Percentiles rank a stretch among this genome's conserved stretches.
phyloP scores from a whole-genome alignment of 2,329 filamentous ascomycete species.

The Penicillium sp. region DNA sequence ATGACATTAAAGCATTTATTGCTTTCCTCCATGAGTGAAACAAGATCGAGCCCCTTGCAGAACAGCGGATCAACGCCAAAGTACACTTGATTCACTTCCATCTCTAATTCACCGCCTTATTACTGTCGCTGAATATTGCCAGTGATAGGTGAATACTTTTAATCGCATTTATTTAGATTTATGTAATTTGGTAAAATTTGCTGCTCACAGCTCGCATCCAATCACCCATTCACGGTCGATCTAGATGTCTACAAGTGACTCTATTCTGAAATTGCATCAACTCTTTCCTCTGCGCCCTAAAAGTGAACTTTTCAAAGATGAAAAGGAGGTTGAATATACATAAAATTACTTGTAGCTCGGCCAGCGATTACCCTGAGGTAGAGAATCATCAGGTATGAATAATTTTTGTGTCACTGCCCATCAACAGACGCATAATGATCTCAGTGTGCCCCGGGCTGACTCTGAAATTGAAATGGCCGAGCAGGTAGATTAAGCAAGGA shows the following conservation, averaged over 20 bases:
- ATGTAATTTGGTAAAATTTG: neutral
- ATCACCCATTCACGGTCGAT: neutral
- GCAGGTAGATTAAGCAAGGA: constrained; percentile 7
- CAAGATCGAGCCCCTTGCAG: constrained; percentile 7
- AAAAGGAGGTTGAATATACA: no score
- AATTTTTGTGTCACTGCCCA: neutral
- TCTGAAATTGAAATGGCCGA: neutral
- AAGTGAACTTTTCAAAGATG: no score
- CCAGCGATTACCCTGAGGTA: no score
- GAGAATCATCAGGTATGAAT: no score
- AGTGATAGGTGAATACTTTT: neutral
- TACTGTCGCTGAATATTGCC: neutral
- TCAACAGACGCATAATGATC: neutral
- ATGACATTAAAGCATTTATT: neutral
- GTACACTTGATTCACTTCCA: neutral
- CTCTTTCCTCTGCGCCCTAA: no score
- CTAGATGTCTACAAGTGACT: neutral
- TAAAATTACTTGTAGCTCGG: no score
- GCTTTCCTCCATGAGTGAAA: neutral
- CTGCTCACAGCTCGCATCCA: neutral
- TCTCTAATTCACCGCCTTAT: neutral
- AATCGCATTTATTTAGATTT: neutral
- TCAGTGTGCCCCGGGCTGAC: neutral
- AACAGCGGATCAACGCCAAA: neutral
- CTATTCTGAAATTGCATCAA: no score